Conservation (phyloP, 257 asterid genomes). For the Scutellaria galericulata region DNA sequence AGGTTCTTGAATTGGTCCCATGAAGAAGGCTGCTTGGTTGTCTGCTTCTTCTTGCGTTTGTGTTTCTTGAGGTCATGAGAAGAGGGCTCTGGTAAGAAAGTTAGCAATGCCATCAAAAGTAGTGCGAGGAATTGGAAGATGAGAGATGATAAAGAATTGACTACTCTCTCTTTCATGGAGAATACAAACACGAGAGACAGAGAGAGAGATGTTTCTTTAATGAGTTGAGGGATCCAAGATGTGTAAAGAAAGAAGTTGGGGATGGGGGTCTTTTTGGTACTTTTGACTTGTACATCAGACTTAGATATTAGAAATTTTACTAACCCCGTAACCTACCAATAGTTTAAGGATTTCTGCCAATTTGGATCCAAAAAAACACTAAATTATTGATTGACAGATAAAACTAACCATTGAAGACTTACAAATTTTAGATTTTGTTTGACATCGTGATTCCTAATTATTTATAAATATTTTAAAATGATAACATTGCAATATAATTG, state of each 20-base stretch:
- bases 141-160: slow-evolving; percentile 32
- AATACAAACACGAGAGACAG: background rate
- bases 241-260: slow-evolving; percentile 26
- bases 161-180: slow-evolving; percentile 51
- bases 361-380: too few species aligned
- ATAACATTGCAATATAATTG: too few species aligned
- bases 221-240: slow-evolving; percentile 66
- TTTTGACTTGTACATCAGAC: background rate
- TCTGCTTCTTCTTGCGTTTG: slow-evolving; percentile 49
- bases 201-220: slow-evolving; percentile 50
- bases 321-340: background rate
- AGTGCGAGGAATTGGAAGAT: slow-evolving; percentile 50
- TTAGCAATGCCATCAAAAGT: slow-evolving; percentile 67
- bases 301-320: background rate
- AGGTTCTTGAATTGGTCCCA: slow-evolving; percentile 92
- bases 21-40: slow-evolving; percentile 57
- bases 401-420: too few species aligned
- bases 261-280: slow-evolving; percentile 27
- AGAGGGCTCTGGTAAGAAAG: slow-evolving; percentile 46
- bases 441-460: too few species aligned
- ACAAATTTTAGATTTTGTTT: too few species aligned
- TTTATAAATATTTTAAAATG: too few species aligned
- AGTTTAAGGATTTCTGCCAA: too few species aligned
- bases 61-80: slow-evolving; percentile 26
- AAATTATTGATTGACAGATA: too few species aligned